Percentiles rank a stretch among this genome's conserved stretches.
These are phyloP conservation scores for Typha latifolia DNA, from an alignment of 176 grass and related monocot species.

Conservation along the genomic window DNA sequence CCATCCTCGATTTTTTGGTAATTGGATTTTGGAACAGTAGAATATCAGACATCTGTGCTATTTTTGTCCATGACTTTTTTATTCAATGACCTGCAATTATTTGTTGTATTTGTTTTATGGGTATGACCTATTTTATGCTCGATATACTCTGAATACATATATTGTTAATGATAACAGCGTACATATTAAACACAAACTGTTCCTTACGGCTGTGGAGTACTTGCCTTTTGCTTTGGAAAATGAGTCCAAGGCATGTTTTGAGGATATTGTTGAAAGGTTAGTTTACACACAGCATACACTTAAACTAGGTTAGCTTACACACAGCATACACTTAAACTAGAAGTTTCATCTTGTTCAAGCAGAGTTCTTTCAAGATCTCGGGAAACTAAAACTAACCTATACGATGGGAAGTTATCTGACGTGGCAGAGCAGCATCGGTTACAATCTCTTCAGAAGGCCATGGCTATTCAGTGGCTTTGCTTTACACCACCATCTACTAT, in stretches of 20 bases:
- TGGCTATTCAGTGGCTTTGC: slow-evolving; percentile 94
- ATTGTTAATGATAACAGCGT: slow-evolving; percentile 33
- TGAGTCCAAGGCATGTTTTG: slow-evolving; percentile 62
- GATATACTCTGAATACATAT: slow-evolving; percentile 11
- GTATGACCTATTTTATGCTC: background rate
- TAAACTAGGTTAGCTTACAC: slow-evolving; percentile 39
- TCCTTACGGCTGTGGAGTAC: slow-evolving; percentile 84
- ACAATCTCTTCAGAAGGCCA: slow-evolving; percentile 93
- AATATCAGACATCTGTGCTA: background rate
- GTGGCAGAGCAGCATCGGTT: slow-evolving; percentile 61
- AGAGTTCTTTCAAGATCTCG: slow-evolving; percentile 89
- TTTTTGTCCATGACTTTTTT: background rate
- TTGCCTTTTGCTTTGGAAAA: slow-evolving; percentile 68
- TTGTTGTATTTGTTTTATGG: background rate
- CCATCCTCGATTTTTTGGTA: too few relatives aligned
- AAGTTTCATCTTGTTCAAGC: too few relatives aligned
- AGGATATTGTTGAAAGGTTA: slow-evolving; percentile 95
- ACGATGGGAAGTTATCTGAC: slow-evolving; percentile 52
- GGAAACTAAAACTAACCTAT: slow-evolving; percentile 49
- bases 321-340: slow-evolving; percentile 7
- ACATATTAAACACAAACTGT: slow-evolving; percentile 86
- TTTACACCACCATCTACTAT: slow-evolving; percentile 82
- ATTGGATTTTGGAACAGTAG: too few relatives aligned
- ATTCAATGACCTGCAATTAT: background rate
- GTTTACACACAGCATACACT: slow-evolving; percentile 20